Base-by-base conservation (phyloP, 2,329 filamentous ascomycete genomes). In the Aspergillus felis region DNA sequence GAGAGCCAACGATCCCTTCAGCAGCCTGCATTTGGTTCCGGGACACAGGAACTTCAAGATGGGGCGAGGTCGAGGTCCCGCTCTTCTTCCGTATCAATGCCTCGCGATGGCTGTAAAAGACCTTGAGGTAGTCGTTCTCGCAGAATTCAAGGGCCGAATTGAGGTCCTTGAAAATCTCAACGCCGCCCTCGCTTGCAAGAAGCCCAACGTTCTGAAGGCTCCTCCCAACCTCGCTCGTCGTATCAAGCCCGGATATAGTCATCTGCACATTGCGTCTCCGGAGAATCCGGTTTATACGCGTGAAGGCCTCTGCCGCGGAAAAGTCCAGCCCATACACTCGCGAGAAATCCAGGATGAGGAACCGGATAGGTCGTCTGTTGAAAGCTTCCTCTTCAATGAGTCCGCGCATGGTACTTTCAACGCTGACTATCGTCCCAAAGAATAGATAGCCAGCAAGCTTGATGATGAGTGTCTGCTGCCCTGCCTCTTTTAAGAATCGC, bases 371-470 rank as follows among this genome's bases (percentile, higher is more conserved):
- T 53, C 87, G 84, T 62, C 85, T 79, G 27, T 81, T 79, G 70
- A 97, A 97, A 2, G 87, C 84, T 60, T 93, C 87, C 29, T 96
- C 91, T 28, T 92, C 87, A 50, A 97, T 87, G 32, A 97, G 78
- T 3, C 82, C 85, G 24, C 92, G 85, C 60, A 97, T 92, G 62
- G 89, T 89, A 61, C 91, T 89, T 73, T 99, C 94, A 0, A 99
- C 93, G 50, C 91, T 91, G 54, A 97, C 93, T 63, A 99, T 96
- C 2, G 92, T 97, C 17, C 94, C 94, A 65, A 99, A 99, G 80
- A 99, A 99, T n/a, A 99, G 84, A 69, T 93, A 97, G 0, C 94
- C 93, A 0, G 90, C 88, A 17, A 99, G 82, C 73, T 97, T 97
- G 68, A 96, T 89, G 51, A 97, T 87, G 57, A 90, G 89, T 35